Evolutionary conservation across 1,139 yeast genomes (phyloP).

Genomic region (Geotrichum carabidarum): DNA sequence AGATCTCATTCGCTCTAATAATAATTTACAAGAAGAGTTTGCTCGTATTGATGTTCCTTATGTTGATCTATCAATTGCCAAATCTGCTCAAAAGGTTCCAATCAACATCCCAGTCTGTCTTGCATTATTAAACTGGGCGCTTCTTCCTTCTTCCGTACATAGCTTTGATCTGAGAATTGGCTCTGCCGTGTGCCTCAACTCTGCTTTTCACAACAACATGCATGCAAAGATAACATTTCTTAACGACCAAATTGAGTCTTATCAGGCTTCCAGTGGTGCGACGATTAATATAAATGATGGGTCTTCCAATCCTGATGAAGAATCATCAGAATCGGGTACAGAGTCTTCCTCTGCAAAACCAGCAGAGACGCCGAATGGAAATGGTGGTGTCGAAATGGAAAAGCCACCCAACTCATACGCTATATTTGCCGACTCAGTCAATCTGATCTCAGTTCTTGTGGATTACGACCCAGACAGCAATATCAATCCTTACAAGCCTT

Average conservation of each 20-base stretch:
- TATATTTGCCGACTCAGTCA: slow-evolving; percentile 34
- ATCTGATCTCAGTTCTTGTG: slow-evolving; percentile 62
- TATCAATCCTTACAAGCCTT: slow-evolving; percentile 77
- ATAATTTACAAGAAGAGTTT: slow-evolving; percentile 60
- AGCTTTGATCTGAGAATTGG: slow-evolving; percentile 75
- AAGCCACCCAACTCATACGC: slow-evolving; percentile 16
- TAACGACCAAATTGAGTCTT: slow-evolving; percentile 55
- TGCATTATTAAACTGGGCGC: slow-evolving; percentile 77
- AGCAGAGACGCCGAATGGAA: background rate
- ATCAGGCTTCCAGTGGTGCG: slow-evolving; percentile 27
- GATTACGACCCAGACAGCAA: slow-evolving; percentile 74
- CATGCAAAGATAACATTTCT: slow-evolving; percentile 59
- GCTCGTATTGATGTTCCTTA: slow-evolving; percentile 86
- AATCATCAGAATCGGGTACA: slow-evolving; percentile 15
- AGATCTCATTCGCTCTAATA: slow-evolving; percentile 63
- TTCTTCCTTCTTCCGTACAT: slow-evolving; percentile 74
- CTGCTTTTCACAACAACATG: slow-evolving; percentile 61
- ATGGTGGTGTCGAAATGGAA: background rate
- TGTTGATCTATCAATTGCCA: slow-evolving; percentile 73
- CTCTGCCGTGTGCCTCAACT: slow-evolving; percentile 58
- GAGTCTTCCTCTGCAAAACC: slow-evolving; percentile 9
- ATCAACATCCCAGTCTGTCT: slow-evolving; percentile 58
- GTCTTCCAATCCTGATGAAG: slow-evolving; percentile 6
- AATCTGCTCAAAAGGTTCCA: slow-evolving; percentile 30
- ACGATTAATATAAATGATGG: slow-evolving; percentile 10